These are phyloP conservation scores for Triadica sebifera DNA, from an alignment of 345 rosid species.

Conservation along the genomic window DNA sequence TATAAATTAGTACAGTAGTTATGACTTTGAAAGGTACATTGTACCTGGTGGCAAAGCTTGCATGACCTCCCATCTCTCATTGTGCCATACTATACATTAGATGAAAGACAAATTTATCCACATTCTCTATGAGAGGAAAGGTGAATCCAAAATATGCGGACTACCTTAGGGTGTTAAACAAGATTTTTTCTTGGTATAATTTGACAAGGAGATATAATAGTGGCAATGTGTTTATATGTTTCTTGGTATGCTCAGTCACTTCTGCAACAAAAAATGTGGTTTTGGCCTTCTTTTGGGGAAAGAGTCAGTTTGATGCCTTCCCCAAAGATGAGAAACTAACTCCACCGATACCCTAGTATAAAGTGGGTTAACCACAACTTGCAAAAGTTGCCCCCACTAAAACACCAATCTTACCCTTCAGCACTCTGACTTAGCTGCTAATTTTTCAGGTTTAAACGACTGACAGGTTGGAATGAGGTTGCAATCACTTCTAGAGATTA, in stretches of 20 bases:
- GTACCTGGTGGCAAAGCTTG: background rate
- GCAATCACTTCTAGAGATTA: constrained; percentile 69
- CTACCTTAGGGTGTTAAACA: background rate
- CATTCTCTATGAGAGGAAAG: background rate
- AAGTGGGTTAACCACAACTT: background rate
- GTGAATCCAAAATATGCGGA: background rate
- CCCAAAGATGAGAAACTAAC: background rate
- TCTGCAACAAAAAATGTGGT: background rate
- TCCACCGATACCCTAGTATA: background rate
- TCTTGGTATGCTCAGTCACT: background rate
- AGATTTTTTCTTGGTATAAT: background rate
- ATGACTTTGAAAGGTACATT: no score
- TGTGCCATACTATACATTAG: background rate
- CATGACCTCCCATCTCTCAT: background rate
- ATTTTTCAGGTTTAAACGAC: constrained; percentile 64
- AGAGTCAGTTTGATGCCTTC: background rate
- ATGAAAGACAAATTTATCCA: background rate
- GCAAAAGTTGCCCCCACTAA: background rate
- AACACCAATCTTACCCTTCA: background rate
- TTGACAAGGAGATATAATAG: background rate
- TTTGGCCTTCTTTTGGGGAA: background rate
- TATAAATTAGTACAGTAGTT: no score
- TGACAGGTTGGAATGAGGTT: constrained; percentile 84
- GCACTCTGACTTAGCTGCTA: constrained; percentile 22
- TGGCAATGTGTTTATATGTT: background rate